A percentile compares a stretch with the other conserved stretches of the same genome.
Evolutionary conservation across 2,329 filamentous ascomycete genomes (phyloP).

Genomic region (Cladosporium sp.): DNA sequence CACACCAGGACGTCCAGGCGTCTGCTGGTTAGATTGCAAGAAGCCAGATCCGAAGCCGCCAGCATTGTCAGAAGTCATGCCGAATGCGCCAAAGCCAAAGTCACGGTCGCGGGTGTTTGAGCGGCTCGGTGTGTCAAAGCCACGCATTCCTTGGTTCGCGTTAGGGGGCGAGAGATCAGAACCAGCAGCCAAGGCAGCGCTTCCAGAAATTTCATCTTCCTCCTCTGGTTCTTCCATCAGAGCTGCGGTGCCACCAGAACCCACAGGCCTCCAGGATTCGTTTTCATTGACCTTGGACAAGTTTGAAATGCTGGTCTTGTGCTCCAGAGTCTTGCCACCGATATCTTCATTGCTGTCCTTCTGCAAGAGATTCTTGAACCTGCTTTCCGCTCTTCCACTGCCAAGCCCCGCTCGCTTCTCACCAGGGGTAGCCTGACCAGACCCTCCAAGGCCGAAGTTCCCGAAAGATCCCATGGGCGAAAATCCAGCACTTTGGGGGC

Average conservation of each 20-base stretch:
- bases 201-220: constrained; percentile 51
- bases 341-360: constrained; percentile 69
- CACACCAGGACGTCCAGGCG: constrained; percentile 41
- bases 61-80: constrained; percentile 52
- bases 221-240: constrained; percentile 74
- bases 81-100: constrained; percentile 56
- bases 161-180: constrained; percentile 59
- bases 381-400: constrained; percentile 68
- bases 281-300: constrained; percentile 53
- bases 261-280: constrained; percentile 43
- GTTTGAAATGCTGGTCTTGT: constrained; percentile 52
- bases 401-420: constrained; percentile 71
- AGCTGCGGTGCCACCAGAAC: constrained; percentile 21
- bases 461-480: constrained; percentile 82
- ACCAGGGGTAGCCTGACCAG: constrained; percentile 45
- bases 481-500: constrained; percentile 59
- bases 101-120: constrained; percentile 51
- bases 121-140: constrained; percentile 42
- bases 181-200: constrained; percentile 69
- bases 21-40: constrained; percentile 44
- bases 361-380: constrained; percentile 77
- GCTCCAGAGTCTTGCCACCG: constrained; percentile 40
- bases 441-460: constrained; percentile 67
- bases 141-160: constrained; percentile 42
- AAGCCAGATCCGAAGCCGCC: constrained; percentile 26